A percentile compares a stretch with the other conserved stretches of the same genome.
Conservation (phyloP, 306 rosid species). For the Cucurbita argyrosperma region DNA sequence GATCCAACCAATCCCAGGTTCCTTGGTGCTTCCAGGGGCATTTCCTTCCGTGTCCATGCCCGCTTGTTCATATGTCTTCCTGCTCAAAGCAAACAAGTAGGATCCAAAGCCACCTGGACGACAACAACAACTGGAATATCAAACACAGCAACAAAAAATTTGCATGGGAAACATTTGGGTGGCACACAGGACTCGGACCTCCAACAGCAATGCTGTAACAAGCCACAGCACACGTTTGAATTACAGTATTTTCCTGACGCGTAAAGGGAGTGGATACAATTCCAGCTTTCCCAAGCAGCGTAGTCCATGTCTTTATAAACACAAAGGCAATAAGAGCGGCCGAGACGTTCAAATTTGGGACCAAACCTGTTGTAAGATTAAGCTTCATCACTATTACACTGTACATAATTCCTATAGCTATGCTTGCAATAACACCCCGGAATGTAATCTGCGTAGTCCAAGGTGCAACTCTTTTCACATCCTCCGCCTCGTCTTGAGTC, state of each 20-base stretch:
- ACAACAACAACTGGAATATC: neutral
- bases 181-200: constrained; percentile 32
- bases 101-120: constrained; percentile 93
- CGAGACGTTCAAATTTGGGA: constrained; percentile 91
- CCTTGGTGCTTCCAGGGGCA: constrained; percentile 64
- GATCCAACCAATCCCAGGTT: constrained; percentile 91
- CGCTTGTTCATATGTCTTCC: constrained; percentile 69
- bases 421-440: constrained; percentile 63
- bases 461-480: constrained; percentile 36
- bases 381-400: constrained; percentile 86
- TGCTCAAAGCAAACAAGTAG: constrained; percentile 69
- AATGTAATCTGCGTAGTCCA: constrained; percentile 72
- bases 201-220: constrained; percentile 91
- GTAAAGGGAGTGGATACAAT: constrained; percentile 70
- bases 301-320: constrained; percentile 67
- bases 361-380: constrained; percentile 89
- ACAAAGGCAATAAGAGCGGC: constrained; percentile 96
- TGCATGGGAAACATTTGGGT: neutral
- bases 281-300: constrained; percentile 61
- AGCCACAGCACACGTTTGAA: constrained; percentile 95
- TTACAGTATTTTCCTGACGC: constrained; percentile 79
- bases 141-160: neutral
- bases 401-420: constrained; percentile 54
- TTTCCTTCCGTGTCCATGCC: constrained; percentile 73
- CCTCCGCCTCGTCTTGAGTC: constrained; percentile 28